phyloP scores from a whole-genome alignment of 108 stramenopile genomes.

The Nitzschia inconspicua region DNA sequence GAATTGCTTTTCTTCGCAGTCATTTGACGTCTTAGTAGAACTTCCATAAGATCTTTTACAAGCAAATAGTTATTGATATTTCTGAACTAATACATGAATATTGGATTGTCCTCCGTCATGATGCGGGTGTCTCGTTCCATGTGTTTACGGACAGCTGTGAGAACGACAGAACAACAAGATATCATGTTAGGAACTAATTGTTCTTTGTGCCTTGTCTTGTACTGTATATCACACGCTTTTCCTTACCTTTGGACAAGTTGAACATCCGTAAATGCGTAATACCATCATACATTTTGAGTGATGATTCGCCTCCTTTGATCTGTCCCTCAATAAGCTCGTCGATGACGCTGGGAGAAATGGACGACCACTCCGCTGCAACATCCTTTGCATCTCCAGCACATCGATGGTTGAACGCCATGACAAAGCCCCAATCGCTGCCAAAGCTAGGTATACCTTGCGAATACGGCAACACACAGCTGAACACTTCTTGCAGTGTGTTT shows the following conservation, averaged over 20 bases:
- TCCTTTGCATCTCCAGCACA: background rate
- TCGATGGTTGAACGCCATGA: slow-evolving; percentile 63
- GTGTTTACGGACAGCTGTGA: slow-evolving; percentile 53
- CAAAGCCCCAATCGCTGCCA: slow-evolving; percentile 89
- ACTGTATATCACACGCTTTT: background rate
- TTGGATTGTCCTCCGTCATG: slow-evolving; percentile 86
- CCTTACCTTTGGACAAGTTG: slow-evolving; percentile 61
- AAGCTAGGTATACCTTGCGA: slow-evolving; percentile 78
- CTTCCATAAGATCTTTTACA: no score
- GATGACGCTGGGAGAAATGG: slow-evolving; percentile 13
- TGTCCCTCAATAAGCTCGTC: slow-evolving; percentile 47
- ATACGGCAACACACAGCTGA: slow-evolving; percentile 80
- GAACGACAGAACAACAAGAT: background rate
- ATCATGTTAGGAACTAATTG: background rate
- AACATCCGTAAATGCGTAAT: slow-evolving; percentile 71
- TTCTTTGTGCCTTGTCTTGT: background rate
- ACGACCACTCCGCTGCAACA: slow-evolving; percentile 3
- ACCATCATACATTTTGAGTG: slow-evolving; percentile 82
- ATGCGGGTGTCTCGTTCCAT: slow-evolving; percentile 69
- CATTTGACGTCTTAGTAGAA: no score
- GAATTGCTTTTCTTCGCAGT: no score
- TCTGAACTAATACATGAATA: slow-evolving; percentile 72
- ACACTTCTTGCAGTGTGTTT: slow-evolving; percentile 75
- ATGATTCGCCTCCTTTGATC: slow-evolving; percentile 36
- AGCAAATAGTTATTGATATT: no score